phyloP scores from a whole-genome alignment of 2,329 filamentous ascomycete species.

The Calonectria montana region DNA sequence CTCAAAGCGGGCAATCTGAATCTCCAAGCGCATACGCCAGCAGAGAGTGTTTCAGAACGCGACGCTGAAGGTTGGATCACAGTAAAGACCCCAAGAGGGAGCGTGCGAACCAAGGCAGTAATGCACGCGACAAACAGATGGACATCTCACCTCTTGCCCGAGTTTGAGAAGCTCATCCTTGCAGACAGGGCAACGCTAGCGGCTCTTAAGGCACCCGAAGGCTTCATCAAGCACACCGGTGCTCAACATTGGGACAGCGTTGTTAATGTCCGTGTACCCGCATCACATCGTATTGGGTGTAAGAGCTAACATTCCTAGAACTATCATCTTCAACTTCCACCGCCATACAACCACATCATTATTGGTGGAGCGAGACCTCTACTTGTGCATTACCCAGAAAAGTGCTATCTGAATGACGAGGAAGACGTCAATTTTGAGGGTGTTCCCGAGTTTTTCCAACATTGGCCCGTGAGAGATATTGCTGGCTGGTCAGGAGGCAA shows the following conservation, averaged over 20 bases:
- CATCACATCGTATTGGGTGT: no score
- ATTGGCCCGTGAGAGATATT: conserved; percentile 10
- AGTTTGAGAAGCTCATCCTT: conserved; percentile 19
- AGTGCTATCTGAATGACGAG: conserved; percentile 15
- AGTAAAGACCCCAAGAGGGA: conserved; percentile 18
- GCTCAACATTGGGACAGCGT: conserved; percentile 25
- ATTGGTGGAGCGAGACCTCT: conserved; percentile 17
- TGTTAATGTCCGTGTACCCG: conserved; percentile 2
- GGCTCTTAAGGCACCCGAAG: conserved; percentile 14
- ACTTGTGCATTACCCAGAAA: conserved; percentile 13
- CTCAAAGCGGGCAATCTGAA: conserved; percentile 17
- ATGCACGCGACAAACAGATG: conserved; percentile 23
- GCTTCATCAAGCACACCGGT: conserved; percentile 21
- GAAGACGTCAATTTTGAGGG: conserved; percentile 18
- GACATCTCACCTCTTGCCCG: conserved; percentile 20
- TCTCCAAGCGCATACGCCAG: conserved; percentile 20
- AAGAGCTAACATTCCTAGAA: conserved; percentile 14
- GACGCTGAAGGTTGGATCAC: conserved; percentile 15
- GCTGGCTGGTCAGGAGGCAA: conserved; percentile 11
- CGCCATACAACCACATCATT: conserved; percentile 23
- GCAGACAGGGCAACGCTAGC: conserved; percentile 16
- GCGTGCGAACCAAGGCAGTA: conserved; percentile 5
- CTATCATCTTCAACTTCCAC: conserved; percentile 20
- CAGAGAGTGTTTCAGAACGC: conserved; percentile 12
- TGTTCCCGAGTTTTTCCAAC: conserved; percentile 16